A percentile compares a stretch with the other conserved stretches of the same genome.
These are phyloP conservation scores for Sanghuangporus sanghuang DNA, from an alignment of 1,284 basidiomycete species.

Conservation along the genomic window DNA sequence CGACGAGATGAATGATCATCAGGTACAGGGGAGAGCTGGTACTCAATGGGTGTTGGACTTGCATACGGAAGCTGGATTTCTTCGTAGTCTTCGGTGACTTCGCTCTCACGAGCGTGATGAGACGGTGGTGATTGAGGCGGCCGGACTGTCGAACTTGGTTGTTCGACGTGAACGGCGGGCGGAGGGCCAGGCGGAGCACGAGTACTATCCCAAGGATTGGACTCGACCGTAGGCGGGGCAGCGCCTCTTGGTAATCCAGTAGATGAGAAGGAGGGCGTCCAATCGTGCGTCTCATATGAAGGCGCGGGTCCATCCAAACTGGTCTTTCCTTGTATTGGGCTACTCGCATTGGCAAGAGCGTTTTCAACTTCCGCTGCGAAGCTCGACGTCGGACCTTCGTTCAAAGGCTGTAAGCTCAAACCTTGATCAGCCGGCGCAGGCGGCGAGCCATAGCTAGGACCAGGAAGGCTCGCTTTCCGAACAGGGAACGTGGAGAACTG, in stretches of 20 bases:
- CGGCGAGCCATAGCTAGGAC: not conserved
- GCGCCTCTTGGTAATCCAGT: constrained; percentile 15
- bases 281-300: constrained; percentile 5
- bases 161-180: not conserved
- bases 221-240: constrained; percentile 9
- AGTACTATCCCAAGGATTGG: constrained; percentile 12
- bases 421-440: not conserved
- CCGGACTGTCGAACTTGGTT: not conserved
- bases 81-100: constrained; percentile 3
- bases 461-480: constrained; percentile 10
- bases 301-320: constrained; percentile 11
- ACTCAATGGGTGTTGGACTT: not conserved
- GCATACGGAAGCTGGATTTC: constrained; percentile 17
- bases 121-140: not conserved
- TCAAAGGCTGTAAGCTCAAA: constrained; percentile 1
- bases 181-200: not conserved
- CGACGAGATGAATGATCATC: not conserved
- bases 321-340: not conserved
- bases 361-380: constrained; percentile 19
- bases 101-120: not conserved
- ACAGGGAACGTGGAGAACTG: constrained; percentile 21
- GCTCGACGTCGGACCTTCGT: constrained; percentile 2
- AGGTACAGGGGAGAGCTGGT: not conserved
- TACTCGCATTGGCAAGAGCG: constrained; percentile 12
- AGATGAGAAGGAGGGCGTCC: not conserved